phyloP scores from a whole-genome alignment of 139 green algal species.

The Dunaliella primolecta region DNA sequence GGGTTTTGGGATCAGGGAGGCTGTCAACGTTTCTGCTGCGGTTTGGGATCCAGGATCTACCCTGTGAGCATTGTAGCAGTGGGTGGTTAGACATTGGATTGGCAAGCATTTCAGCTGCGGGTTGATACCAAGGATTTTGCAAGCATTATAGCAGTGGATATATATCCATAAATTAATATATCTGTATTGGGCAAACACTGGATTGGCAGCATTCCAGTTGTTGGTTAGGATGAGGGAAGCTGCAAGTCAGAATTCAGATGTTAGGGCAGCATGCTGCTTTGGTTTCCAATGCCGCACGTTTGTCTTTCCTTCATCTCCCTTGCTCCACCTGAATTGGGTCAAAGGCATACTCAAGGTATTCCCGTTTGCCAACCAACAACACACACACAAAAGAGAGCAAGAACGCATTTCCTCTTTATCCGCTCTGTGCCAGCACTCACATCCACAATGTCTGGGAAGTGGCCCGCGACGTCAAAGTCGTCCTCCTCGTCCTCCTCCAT shows the following conservation, averaged over 20 bases:
- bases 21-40: too few species aligned
- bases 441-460: constrained; percentile 7
- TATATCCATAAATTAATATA: neutral
- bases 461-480: neutral
- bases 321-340: neutral
- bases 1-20: too few species aligned
- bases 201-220: neutral
- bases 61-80: too few species aligned
- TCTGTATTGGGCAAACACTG: neutral
- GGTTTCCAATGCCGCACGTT: neutral
- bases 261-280: neutral
- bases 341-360: neutral
- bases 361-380: too few species aligned
- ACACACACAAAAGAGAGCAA: too few species aligned
- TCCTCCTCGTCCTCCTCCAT: neutral
- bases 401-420: too few species aligned
- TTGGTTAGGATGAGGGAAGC: neutral
- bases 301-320: neutral
- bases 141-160: too few species aligned
- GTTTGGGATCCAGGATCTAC: too few species aligned
- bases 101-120: too few species aligned
- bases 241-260: neutral
- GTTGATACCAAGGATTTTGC: too few species aligned
- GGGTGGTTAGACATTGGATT: too few species aligned
- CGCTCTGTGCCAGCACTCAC: too few species aligned